Evolutionary conservation across 2,329 filamentous ascomycete genomes (phyloP).

Genomic region (Verticillium tricorpus): DNA sequence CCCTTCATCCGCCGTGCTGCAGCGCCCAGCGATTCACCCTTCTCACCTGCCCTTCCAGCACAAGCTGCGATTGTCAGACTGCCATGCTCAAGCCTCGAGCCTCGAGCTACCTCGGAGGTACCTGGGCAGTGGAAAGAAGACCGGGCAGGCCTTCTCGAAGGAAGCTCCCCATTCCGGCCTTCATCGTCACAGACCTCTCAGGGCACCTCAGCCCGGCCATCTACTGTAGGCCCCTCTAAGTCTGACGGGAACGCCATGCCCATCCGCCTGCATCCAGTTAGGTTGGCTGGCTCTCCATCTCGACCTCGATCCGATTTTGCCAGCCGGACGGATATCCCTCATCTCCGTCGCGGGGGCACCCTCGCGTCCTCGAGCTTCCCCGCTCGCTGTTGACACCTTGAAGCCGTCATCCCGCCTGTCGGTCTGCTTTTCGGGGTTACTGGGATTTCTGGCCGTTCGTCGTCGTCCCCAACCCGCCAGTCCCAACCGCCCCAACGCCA

Average conservation of each 20-base stretch:
- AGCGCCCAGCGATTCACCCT: neutral
- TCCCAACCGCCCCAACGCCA: too few relatives aligned
- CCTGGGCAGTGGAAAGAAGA: neutral
- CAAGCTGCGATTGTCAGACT: neutral
- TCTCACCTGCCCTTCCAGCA: neutral
- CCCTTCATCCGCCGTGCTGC: neutral
- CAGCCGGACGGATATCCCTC: neutral
- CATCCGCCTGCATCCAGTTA: neutral
- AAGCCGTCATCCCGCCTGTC: neutral
- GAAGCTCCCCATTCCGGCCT: neutral
- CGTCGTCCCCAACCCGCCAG: neutral
- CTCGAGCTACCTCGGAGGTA: neutral
- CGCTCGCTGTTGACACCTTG: neutral
- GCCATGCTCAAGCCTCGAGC: too few relatives aligned
- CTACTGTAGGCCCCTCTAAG: neutral
- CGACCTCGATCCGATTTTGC: neutral
- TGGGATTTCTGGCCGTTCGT: neutral
- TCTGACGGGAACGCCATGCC: neutral
- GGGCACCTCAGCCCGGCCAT: neutral
- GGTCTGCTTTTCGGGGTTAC: neutral
- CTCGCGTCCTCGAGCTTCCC: neutral
- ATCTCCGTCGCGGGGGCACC: neutral
- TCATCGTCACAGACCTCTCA: too few relatives aligned
- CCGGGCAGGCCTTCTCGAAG: neutral
- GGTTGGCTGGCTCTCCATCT: neutral